Evolutionary conservation across 805 yeast species (phyloP).

Genomic region (Lipomyces orientalis): DNA sequence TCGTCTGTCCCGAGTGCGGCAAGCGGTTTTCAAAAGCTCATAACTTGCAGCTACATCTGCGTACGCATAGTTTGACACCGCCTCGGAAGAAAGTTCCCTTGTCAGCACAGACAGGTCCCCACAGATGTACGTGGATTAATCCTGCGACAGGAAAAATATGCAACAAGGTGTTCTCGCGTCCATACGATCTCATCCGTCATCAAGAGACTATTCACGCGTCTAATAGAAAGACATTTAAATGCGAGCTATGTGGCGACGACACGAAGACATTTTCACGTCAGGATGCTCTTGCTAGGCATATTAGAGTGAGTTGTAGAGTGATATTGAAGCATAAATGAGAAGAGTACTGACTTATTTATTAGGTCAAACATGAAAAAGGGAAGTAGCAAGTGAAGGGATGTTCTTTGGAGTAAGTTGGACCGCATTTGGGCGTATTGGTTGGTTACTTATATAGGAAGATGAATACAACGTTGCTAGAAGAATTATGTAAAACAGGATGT

Average conservation of each 20-base stretch:
- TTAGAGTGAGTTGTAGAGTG: constrained; percentile 63
- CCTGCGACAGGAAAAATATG: constrained; percentile 70
- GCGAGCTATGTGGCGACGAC: constrained; percentile 82
- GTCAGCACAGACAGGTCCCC: constrained; percentile 39
- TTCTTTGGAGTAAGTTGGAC: background rate
- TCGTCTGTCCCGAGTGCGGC: constrained; percentile 30
- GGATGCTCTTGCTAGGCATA: constrained; percentile 93
- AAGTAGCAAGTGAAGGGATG: constrained; percentile 20
- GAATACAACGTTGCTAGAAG: background rate
- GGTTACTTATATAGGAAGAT: background rate
- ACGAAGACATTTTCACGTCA: constrained; percentile 88
- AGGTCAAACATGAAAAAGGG: constrained; percentile 36
- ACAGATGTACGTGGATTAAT: constrained; percentile 64
- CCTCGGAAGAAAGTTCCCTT: constrained; percentile 35
- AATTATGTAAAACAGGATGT: background rate
- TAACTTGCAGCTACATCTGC: constrained; percentile 23
- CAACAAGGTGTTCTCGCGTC: constrained; percentile 83
- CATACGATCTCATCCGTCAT: constrained; percentile 92
- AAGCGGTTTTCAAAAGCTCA: constrained; percentile 21
- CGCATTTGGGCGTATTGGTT: constrained; percentile 18
- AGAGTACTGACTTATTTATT: background rate
- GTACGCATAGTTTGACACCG: constrained; percentile 25
- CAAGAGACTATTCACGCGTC: constrained; percentile 95
- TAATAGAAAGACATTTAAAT: constrained; percentile 81
- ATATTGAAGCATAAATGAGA: background rate